Conservation (phyloP, 2,329 filamentous ascomycete genomes). For the Penicillium sp. region DNA sequence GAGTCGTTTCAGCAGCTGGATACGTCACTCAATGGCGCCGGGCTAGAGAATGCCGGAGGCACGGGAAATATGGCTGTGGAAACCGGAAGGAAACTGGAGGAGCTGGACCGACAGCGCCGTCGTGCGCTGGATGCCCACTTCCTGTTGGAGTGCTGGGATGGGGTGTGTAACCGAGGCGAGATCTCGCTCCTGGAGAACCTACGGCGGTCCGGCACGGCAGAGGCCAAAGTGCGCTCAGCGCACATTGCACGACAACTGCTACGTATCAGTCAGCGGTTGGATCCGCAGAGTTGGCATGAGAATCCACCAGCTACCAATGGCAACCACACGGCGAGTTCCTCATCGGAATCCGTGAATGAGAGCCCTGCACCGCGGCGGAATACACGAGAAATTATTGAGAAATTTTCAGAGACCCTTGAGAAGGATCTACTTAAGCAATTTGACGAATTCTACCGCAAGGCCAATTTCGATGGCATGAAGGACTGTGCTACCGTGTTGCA, state of each 20-base stretch:
- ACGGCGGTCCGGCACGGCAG: slow-evolving; percentile 74
- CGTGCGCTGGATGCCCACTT: slow-evolving; percentile 91
- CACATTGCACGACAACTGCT: slow-evolving; percentile 90
- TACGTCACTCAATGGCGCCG: slow-evolving; percentile 66
- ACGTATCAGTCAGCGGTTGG: slow-evolving; percentile 87
- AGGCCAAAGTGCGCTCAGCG: slow-evolving; percentile 90
- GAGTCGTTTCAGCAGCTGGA: slow-evolving; percentile 88
- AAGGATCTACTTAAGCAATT: slow-evolving; percentile 95
- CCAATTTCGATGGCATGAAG: slow-evolving; percentile 97
- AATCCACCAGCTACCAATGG: slow-evolving; percentile 52
- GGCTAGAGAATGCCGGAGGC: slow-evolving; percentile 36
- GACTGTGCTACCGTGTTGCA: slow-evolving; percentile 90
- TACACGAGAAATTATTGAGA: slow-evolving; percentile 87
- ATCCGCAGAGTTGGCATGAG: slow-evolving; percentile 66
- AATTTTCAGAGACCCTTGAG: slow-evolving; percentile 91
- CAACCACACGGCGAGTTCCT: slow-evolving; percentile 25
- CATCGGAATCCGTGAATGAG: slow-evolving; percentile 42
- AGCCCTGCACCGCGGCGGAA: slow-evolving; percentile 48
- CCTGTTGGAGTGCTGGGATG: slow-evolving; percentile 92
- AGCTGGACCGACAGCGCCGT: slow-evolving; percentile 85
- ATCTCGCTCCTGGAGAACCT: slow-evolving; percentile 85
- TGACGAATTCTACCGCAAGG: slow-evolving; percentile 90
- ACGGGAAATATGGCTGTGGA: slow-evolving; percentile 89
- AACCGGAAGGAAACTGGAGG: slow-evolving; percentile 89
- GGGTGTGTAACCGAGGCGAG: slow-evolving; percentile 85